Conservation (phyloP, 192 early-diverging fungal genomes). For the Allomyces macrogynus region DNA sequence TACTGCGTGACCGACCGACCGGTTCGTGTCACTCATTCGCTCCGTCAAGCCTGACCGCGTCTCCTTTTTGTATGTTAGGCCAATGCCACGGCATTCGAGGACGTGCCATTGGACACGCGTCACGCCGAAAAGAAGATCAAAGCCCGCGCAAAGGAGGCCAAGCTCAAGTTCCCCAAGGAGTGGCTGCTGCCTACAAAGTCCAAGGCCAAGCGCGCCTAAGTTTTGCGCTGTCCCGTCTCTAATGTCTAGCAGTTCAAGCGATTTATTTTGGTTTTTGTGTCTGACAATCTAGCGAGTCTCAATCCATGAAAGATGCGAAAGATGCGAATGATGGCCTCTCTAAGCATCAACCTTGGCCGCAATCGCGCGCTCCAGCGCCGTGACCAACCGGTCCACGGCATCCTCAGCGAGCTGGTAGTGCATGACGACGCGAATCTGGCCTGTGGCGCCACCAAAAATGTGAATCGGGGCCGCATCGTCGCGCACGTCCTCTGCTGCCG, state of each 20-base stretch:
- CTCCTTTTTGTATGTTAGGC: not conserved
- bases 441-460: slow-evolving; percentile 23
- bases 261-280: too few species aligned
- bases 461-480: slow-evolving; percentile 16
- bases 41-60: too few species aligned
- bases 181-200: not conserved
- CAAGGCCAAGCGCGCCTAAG: too few species aligned
- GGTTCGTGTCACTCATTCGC: too few species aligned
- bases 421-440: slow-evolving; percentile 35
- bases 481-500: slow-evolving; percentile 16
- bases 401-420: slow-evolving; percentile 44
- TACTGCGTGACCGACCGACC: not conserved
- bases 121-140: not conserved
- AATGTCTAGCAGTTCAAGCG: too few species aligned
- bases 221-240: too few species aligned
- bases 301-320: too few species aligned
- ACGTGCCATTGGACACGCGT: not conserved
- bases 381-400: slow-evolving; percentile 26
- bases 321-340: too few species aligned
- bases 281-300: too few species aligned
- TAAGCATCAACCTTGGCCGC: not conserved
- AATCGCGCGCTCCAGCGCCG: slow-evolving; percentile 6
- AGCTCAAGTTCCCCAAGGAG: not conserved
- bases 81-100: not conserved
- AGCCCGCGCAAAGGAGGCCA: not conserved